phyloP scores from a whole-genome alignment of 306 rosid genomes.

The Lagenaria siceraria region DNA sequence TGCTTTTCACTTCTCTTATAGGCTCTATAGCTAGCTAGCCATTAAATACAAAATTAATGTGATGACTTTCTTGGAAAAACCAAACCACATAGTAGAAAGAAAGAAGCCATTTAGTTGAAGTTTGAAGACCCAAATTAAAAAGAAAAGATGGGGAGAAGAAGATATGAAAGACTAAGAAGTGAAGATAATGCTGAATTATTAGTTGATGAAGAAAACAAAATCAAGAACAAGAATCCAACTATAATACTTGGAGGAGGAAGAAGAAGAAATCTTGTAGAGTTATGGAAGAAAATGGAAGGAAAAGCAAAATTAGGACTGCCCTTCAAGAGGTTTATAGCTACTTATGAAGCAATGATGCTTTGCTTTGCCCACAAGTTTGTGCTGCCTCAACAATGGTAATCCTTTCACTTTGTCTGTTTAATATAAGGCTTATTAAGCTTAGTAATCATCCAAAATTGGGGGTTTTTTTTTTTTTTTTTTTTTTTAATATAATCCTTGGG shows the following conservation, averaged over 20 bases:
- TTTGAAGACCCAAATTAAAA: too few relatives aligned
- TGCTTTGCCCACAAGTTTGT: conserved; percentile 1
- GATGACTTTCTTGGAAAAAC: not conserved
- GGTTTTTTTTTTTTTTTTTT: too few relatives aligned
- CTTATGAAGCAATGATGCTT: conserved; percentile 7
- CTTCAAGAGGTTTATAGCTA: not conserved
- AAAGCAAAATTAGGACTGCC: not conserved
- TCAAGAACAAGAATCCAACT: too few relatives aligned
- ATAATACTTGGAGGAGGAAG: not conserved
- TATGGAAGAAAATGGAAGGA: conserved; percentile 3
- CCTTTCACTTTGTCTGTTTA: not conserved
- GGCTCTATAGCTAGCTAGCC: too few relatives aligned
- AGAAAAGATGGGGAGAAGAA: not conserved
- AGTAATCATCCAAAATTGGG: too few relatives aligned
- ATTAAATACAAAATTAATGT: too few relatives aligned
- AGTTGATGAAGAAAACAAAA: not conserved
- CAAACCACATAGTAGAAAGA: not conserved
- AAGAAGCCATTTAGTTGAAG: not conserved
- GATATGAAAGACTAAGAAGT: not conserved
- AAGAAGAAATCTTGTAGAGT: not conserved
- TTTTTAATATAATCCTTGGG: too few relatives aligned
- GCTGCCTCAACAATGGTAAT: conserved; percentile 3
- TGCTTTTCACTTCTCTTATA: too few relatives aligned
- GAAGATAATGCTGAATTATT: not conserved
- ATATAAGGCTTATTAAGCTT: not conserved